A percentile compares a stretch with the other conserved stretches of the same genome.
Evolutionary conservation across 164 flowering plant species (phyloP).

Genomic region (grape (Vitis vinifera)): DNA sequence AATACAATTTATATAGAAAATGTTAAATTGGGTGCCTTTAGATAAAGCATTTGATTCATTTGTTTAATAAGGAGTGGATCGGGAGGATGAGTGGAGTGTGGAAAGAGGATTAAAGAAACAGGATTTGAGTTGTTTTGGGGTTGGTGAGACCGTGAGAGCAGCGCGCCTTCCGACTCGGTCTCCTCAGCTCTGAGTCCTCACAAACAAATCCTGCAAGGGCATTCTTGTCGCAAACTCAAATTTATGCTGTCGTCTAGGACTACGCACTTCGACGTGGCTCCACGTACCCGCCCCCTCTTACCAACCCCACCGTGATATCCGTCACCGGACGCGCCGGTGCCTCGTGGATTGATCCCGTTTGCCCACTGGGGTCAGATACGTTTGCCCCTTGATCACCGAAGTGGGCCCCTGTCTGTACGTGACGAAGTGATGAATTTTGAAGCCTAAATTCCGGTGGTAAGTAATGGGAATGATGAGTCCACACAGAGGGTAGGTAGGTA

Average conservation of each 20-base stretch:
- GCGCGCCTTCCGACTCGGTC: neutral
- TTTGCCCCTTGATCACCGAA: too few species aligned
- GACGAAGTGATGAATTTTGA: too few species aligned
- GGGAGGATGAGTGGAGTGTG: neutral
- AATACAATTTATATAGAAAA: conserved; percentile 2
- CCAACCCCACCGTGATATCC: neutral
- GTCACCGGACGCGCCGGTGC: neutral
- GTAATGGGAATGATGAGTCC: too few species aligned
- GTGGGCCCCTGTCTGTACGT: too few species aligned
- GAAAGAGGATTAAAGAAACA: neutral
- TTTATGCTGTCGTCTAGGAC: neutral
- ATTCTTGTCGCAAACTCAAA: neutral
- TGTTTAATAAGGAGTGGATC: neutral
- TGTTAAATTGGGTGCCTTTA: neutral
- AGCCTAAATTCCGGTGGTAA: too few species aligned
- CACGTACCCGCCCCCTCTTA: neutral
- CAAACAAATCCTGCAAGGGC: neutral
- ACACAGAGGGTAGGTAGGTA: too few species aligned
- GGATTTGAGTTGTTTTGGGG: neutral
- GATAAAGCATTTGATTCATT: neutral
- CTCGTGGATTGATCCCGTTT: neutral
- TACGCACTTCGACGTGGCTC: neutral
- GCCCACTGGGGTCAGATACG: neutral
- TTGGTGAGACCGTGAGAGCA: neutral
- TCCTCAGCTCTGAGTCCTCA: neutral